Percentiles rank a stretch among this genome's conserved stretches.
These are phyloP conservation scores for Cyclocybe aegerita DNA, from an alignment of 768 basidiomycete species.

Conservation along the genomic window DNA sequence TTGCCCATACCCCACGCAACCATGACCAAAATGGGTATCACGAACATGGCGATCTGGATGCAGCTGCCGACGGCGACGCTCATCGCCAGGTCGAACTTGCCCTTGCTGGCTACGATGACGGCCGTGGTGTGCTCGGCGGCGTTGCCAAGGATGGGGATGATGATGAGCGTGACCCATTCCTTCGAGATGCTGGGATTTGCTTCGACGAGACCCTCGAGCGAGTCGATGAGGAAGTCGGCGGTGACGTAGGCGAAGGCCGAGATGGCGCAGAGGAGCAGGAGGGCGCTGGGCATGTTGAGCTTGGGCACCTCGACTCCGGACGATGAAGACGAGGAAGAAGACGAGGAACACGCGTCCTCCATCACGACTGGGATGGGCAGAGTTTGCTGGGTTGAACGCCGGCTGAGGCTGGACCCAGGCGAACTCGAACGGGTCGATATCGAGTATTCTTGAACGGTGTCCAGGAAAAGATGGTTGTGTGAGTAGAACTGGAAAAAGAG, in stretches of 20 bases:
- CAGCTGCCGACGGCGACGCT: constrained; percentile 42
- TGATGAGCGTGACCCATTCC: constrained; percentile 44
- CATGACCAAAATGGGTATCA: constrained; percentile 36
- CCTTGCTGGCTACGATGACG: constrained; percentile 40
- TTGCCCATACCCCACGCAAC: constrained; percentile 41
- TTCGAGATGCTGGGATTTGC: constrained; percentile 38
- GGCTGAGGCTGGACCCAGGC: constrained; percentile 2
- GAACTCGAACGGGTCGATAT: constrained; percentile 14
- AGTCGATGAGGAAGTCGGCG: constrained; percentile 39
- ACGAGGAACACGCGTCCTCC: constrained; percentile 14
- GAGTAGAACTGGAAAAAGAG: constrained; percentile 56
- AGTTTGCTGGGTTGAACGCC: constrained; percentile 23
- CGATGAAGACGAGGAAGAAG: constrained; percentile 9
- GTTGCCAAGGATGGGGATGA: constrained; percentile 42
- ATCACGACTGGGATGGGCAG: constrained; percentile 12
- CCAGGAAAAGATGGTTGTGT: constrained; percentile 44
- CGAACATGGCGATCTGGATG: constrained; percentile 43
- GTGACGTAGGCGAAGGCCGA: constrained; percentile 42
- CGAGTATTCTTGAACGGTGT: constrained; percentile 28
- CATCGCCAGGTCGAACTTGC: constrained; percentile 43
- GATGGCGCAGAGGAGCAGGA: constrained; percentile 28
- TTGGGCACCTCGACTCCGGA: constrained; percentile 26
- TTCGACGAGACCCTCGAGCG: constrained; percentile 38
- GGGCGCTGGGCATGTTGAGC: constrained; percentile 33
- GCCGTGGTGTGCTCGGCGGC: constrained; percentile 43